phyloP scores from a whole-genome alignment of 768 basidiomycete genomes.

The Hemileccinum rubropunctum region DNA sequence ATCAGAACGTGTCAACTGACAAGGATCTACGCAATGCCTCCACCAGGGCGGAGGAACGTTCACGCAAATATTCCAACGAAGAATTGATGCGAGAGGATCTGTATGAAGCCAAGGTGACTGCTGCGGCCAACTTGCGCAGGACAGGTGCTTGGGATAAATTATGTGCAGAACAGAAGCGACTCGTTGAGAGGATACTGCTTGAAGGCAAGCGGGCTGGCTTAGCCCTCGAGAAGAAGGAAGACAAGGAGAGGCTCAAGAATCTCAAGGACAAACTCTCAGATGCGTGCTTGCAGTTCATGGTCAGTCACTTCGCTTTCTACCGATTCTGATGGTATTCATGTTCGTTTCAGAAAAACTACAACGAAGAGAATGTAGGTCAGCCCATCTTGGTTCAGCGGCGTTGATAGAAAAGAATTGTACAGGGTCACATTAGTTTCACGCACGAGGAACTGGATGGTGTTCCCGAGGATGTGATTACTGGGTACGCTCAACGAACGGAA shows the following conservation, averaged over 20 bases:
- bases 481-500: conserved; percentile 65
- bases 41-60: conserved; percentile 62
- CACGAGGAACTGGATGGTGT: conserved; percentile 76
- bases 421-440: conserved; percentile 66
- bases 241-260: conserved; percentile 48
- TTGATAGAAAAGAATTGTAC: conserved; percentile 1
- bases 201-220: conserved; percentile 79
- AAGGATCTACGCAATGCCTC: conserved; percentile 78
- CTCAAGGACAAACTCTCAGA: conserved; percentile 77
- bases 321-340: not conserved
- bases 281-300: conserved; percentile 70
- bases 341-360: conserved; percentile 70
- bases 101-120: conserved; percentile 64
- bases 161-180: conserved; percentile 65
- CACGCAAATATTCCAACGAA: conserved; percentile 70
- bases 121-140: conserved; percentile 63
- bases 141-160: conserved; percentile 61
- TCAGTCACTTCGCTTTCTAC: conserved; percentile 34
- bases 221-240: conserved; percentile 62
- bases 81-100: conserved; percentile 79
- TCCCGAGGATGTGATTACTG: conserved; percentile 73
- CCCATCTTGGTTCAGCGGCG: not conserved
- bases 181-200: conserved; percentile 74
- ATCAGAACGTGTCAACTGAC: conserved; percentile 73
- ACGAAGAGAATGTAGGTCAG: conserved; percentile 69